Evolutionary conservation across 352 stramenopile genomes (phyloP), one percentile per base, ranked within the genome.

Genomic region (Globisporangium camurandrum): DNA sequence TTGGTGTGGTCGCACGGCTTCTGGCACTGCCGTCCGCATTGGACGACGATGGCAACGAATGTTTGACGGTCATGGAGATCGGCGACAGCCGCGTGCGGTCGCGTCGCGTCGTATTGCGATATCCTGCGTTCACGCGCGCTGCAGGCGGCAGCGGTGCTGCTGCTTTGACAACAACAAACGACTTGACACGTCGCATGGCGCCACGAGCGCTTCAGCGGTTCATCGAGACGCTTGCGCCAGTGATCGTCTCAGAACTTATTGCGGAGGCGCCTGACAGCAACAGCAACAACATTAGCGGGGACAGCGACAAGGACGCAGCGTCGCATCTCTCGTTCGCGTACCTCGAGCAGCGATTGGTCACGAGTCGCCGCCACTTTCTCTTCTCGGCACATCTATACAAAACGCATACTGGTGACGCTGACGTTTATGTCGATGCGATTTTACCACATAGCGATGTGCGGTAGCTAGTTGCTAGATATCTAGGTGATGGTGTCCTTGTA

Each of bases 381-480:
- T 59, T 53, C 27, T 62, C 49, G 30, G 49, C 51, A 27, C 49
- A 58, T 31, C 11, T 62, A 16, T 59, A 50, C 57, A 41, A 38
- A 9, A 42, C 50, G 9, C 20, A 40, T 22, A 12, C 36, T 9
- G 56, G 56, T 16, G 33, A n/a, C 8, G 23, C 59, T 22, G 19
- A 40, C 11, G 43, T 62, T 16, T 42, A 57, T 16, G 50, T 62
- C 16, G 56, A 62, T 20, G 56, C 56, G 38, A 55, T 60, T 34
- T 22, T 60, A 12, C 54, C 47, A n/a, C n/a, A n/a, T n/a, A n/a
- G n/a, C n/a, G n/a, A n/a, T n/a, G n/a, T n/a, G n/a, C n/a, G n/a
- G n/a, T n/a, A n/a, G n/a, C n/a, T n/a, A n/a, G n/a, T n/a, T n/a
- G n/a, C n/a, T n/a, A n/a, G n/a, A n/a, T n/a, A n/a, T n/a, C n/a